Evolutionary conservation across 177 flowering plant genomes (phyloP).

Genomic region (Tripterygium wilfordii): DNA sequence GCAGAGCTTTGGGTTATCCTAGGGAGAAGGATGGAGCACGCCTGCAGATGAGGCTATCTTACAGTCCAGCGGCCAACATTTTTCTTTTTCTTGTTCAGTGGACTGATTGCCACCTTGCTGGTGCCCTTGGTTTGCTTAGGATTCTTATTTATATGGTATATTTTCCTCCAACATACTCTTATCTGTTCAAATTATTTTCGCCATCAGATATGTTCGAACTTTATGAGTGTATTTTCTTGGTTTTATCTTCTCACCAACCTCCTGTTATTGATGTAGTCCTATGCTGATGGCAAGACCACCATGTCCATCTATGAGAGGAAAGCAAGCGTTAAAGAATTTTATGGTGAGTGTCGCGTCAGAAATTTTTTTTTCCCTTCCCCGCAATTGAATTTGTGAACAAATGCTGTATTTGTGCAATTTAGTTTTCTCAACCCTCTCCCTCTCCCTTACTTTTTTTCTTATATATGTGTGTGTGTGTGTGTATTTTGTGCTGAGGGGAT

Average conservation of each 20-base stretch:
- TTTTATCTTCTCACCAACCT: conserved; percentile 14
- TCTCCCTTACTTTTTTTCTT: too few species aligned
- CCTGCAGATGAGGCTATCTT: conserved; percentile 77
- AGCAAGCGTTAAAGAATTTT: conserved; percentile 74
- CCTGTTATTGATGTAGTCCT: conserved; percentile 44
- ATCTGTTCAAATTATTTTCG: neutral
- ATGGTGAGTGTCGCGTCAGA: conserved; percentile 42
- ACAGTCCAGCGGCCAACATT: conserved; percentile 64
- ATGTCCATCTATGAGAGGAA: conserved; percentile 77
- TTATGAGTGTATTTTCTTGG: neutral
- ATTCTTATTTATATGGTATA: conserved; percentile 72
- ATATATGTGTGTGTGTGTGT: too few species aligned
- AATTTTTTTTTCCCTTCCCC: too few species aligned
- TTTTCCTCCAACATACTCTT: neutral
- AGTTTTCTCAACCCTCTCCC: too few species aligned
- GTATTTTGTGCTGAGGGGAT: too few species aligned
- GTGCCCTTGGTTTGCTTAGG: conserved; percentile 76
- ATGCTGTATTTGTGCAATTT: too few species aligned
- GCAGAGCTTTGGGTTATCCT: conserved; percentile 73
- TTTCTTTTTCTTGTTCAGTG: conserved; percentile 81
- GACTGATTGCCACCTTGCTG: conserved; percentile 83
- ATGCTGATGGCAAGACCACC: conserved; percentile 70
- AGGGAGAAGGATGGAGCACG: conserved; percentile 72
- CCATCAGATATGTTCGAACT: neutral
- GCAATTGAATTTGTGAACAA: too few species aligned